Evolutionary conservation across 208 protist species (phyloP).

Genomic region (Strigomonas oncopelti): DNA sequence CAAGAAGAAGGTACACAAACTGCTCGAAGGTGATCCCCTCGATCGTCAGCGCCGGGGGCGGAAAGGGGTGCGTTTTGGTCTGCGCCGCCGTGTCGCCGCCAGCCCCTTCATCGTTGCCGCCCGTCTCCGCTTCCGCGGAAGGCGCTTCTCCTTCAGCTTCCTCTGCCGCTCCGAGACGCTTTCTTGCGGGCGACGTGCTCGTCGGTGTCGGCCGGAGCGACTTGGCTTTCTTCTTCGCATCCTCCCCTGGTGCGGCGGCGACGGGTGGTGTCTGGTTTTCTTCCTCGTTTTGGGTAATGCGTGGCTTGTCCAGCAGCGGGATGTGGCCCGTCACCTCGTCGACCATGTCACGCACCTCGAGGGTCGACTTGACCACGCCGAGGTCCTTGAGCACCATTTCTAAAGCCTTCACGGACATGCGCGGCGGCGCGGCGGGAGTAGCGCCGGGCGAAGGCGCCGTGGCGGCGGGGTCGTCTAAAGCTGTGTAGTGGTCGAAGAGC

Average conservation of each 20-base stretch:
- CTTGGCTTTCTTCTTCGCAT: background rate
- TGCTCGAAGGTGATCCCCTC: slow-evolving; percentile 39
- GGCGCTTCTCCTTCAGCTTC: too few relatives aligned
- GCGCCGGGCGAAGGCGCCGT: background rate
- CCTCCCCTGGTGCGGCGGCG: background rate
- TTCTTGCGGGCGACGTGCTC: too few relatives aligned
- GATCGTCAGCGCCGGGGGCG: too few relatives aligned
- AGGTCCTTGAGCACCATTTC: slow-evolving; percentile 47
- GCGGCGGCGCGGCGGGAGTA: background rate
- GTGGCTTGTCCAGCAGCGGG: background rate
- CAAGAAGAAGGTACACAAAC: slow-evolving; percentile 67
- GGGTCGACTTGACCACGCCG: slow-evolving; percentile 31
- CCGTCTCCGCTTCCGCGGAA: too few relatives aligned
- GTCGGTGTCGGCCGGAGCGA: background rate
- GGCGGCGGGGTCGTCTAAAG: background rate
- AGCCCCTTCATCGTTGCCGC: background rate
- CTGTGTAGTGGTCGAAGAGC: slow-evolving; percentile 30
- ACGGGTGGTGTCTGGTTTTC: background rate
- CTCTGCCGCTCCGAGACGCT: too few relatives aligned
- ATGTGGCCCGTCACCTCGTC: slow-evolving; percentile 7
- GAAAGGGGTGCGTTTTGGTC: background rate
- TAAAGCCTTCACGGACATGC: slow-evolving; percentile 33
- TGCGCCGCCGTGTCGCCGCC: background rate
- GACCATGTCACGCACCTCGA: slow-evolving; percentile 56
- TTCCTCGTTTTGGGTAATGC: background rate